Evolutionary conservation across 805 yeast genomes (phyloP), one percentile per base, ranked within the genome.

Genomic region (Lipomyces orientalis): DNA sequence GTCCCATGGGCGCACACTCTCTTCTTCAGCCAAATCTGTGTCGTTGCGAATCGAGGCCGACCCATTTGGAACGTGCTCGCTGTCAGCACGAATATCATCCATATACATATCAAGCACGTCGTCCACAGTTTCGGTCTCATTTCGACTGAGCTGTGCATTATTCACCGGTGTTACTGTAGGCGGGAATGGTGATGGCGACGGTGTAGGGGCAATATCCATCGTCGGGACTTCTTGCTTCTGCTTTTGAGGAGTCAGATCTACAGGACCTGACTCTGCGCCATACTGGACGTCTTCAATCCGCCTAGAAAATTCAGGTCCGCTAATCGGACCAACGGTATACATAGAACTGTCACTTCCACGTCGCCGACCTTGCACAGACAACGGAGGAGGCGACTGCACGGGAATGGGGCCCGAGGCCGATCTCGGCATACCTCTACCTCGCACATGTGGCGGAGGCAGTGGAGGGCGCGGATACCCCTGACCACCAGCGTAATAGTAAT

Each of bases 31-130:
- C n/a, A 12, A 65, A 4, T 29, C 43, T 19, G 59, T 54, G 12
- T 56, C 64, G 22, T 19, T 29, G 10, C 22, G 35, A 10, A n/a
- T 9, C 9, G 35, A 34, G 49, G 43, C 10, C 9, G 54, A 31
- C 22, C 19, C n/a, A 34, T 39, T 22, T 9, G 14, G 16, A 34
- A 22, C 35, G 61, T 14, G 22, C 1, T 16, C 54, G 37, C 8
- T 25, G 12, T 8, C n/a, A 43, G 3, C 33, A 12, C 16, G 35
- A 33, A 1, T 29, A 33, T 33, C 52, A 54, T 25, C 46, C 25
- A 62, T 16, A 31, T 62, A 62, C 54, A 57, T 33, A 22, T 62
- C 61, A 22, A 62, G 35, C 25, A 62, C 65, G 22, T 62, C 61
- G 37, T 62, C 61, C 31, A 37, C 61, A 5, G 57, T 22, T 12